Conservation (phyloP, 2,329 filamentous ascomycete species). For the Aureobasidium leucospermi region DNA sequence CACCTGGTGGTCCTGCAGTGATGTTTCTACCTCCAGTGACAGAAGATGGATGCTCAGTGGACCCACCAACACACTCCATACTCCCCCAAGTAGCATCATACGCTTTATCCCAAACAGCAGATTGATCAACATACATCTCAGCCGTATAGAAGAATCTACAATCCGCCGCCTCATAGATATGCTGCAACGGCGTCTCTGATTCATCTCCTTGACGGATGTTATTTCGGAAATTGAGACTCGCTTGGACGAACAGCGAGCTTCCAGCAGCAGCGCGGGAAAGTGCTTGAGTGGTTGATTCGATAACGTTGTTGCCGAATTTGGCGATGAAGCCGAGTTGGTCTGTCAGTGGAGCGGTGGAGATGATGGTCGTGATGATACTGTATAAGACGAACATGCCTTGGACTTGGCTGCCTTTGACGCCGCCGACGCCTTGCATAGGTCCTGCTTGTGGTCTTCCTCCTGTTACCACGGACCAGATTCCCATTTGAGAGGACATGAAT, state of each 20-base stretch:
- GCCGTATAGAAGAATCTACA: conserved; percentile 47
- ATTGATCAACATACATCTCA: conserved; percentile 40
- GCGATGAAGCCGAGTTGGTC: neutral
- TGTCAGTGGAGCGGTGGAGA: conserved; percentile 13
- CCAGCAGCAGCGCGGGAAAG: neutral
- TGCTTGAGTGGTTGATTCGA: neutral
- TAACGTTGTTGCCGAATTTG: neutral
- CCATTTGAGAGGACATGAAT: conserved; percentile 34
- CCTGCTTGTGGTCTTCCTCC: conserved; percentile 32
- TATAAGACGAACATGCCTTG: conserved; percentile 2
- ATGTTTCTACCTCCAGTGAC: neutral
- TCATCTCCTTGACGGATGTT: conserved; percentile 23
- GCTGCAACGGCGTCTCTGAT: conserved; percentile 40
- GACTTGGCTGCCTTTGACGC: conserved; percentile 32
- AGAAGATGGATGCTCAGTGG: conserved; percentile 18
- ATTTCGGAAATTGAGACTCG: conserved; percentile 22
- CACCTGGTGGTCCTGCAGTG: neutral
- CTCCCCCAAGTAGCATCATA: conserved; percentile 26
- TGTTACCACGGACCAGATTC: conserved; percentile 31
- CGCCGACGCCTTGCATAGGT: conserved; percentile 36
- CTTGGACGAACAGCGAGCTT: conserved; percentile 15
- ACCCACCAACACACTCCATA: conserved; percentile 18
- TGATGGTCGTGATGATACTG: conserved; percentile 16
- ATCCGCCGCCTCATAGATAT: conserved; percentile 41
- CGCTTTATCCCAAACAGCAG: conserved; percentile 39